Evolutionary conservation across 352 stramenopile species (phyloP).

Genomic region (Phytopythium helicoides): DNA sequence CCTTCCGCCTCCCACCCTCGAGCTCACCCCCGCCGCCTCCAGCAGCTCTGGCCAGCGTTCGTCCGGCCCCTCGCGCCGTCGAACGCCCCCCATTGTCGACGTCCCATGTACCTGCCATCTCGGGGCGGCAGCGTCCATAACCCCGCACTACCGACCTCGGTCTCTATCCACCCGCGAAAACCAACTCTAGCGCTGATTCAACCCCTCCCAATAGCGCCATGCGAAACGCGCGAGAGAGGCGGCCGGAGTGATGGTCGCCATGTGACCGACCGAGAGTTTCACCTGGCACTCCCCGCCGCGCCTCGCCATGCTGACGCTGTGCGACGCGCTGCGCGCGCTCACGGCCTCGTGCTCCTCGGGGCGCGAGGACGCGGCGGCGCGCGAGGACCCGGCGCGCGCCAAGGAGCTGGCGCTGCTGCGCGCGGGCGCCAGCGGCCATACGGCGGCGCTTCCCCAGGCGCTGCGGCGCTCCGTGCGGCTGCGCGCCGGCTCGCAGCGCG

Average conservation of each 20-base stretch:
- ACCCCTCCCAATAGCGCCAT: too few relatives aligned
- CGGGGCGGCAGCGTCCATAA: too few relatives aligned
- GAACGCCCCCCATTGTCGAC: too few relatives aligned
- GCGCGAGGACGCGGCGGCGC: slow-evolving; percentile 27
- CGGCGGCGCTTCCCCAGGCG: slow-evolving; percentile 38
- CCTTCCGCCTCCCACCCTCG: too few relatives aligned
- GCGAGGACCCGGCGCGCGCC: slow-evolving; percentile 28
- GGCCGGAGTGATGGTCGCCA: neutral
- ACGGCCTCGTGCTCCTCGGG: slow-evolving; percentile 29
- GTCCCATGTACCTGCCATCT: too few relatives aligned
- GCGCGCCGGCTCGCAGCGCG: slow-evolving; percentile 29
- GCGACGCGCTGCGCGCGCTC: slow-evolving; percentile 37
- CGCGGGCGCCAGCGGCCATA: slow-evolving; percentile 10
- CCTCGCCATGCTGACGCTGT: slow-evolving; percentile 34
- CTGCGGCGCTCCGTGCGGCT: slow-evolving; percentile 35
- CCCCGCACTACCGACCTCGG: too few relatives aligned
- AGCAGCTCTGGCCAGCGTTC: too few relatives aligned
- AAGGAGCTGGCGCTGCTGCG: slow-evolving; percentile 20
- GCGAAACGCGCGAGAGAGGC: too few relatives aligned
- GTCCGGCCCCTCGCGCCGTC: too few relatives aligned
- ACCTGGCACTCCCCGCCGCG: neutral
- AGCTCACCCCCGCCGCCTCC: too few relatives aligned
- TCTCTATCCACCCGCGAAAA: too few relatives aligned
- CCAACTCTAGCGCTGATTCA: too few relatives aligned
- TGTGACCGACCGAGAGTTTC: neutral